These are phyloP conservation scores for Gossypium stocksii DNA, from an alignment of 345 rosid species.

Conservation along the genomic window DNA sequence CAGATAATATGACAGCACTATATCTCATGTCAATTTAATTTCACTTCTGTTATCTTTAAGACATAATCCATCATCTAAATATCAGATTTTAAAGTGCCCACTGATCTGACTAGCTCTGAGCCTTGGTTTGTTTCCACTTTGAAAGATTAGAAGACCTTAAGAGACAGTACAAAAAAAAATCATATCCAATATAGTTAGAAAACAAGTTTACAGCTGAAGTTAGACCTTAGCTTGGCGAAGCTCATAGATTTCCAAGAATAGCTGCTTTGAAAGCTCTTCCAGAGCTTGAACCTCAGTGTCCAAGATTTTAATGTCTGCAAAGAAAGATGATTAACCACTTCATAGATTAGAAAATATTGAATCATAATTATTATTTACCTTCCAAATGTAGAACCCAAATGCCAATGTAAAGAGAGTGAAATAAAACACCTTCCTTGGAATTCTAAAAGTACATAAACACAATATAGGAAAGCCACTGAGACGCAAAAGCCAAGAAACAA, in stretches of 20 bases:
- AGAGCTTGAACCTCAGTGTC: constrained; percentile 91
- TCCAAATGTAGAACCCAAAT: background rate
- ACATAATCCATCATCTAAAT: background rate
- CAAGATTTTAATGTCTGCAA: constrained; percentile 69
- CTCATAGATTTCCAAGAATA: constrained; percentile 94
- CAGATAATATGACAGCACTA: background rate
- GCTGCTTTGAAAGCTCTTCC: constrained; percentile 95
- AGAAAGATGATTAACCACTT: constrained; percentile 8
- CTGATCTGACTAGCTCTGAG: background rate
- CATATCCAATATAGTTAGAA: background rate
- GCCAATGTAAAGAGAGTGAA: background rate
- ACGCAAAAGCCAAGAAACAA: background rate
- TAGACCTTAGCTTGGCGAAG: constrained; percentile 95
- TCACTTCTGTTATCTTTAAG: background rate
- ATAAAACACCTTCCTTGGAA: background rate
- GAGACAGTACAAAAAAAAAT: background rate
- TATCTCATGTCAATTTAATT: background rate
- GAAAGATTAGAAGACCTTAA: background rate
- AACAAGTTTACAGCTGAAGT: constrained; percentile 10
- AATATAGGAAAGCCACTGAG: background rate
- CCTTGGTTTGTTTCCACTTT: background rate
- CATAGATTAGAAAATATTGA: background rate
- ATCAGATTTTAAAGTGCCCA: background rate
- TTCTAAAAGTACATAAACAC: background rate
- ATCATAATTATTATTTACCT: background rate